Conservation (phyloP, 495 filamentous ascomycete species). For the Xylaria cubensis region DNA sequence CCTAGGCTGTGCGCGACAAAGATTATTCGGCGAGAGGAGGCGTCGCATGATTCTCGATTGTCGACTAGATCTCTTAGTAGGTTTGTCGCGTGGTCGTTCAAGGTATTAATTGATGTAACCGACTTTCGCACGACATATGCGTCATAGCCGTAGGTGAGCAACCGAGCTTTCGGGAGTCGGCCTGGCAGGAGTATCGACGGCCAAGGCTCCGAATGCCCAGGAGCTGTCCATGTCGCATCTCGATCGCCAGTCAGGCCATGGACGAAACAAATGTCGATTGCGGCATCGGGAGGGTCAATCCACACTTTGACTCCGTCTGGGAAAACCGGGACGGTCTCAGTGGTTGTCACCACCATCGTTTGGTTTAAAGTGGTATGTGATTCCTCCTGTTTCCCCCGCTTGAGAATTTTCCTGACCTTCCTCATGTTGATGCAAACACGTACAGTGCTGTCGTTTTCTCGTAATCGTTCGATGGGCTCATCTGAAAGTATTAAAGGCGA, state of each 20-base stretch:
- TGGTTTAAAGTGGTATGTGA: no score
- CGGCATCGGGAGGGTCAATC: not conserved
- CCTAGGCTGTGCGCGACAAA: slow-evolving; percentile 56
- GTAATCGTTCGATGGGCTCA: no score
- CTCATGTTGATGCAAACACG: no score
- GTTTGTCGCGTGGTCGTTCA: slow-evolving; percentile 1
- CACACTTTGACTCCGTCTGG: slow-evolving; percentile 8
- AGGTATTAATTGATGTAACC: not conserved
- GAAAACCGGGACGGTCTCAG: not conserved
- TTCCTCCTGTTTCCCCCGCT: no score
- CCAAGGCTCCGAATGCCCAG: not conserved
- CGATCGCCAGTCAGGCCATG: slow-evolving; percentile 14
- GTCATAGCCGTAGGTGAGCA: slow-evolving; percentile 15
- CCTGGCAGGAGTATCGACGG: not conserved
- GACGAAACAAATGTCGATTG: not conserved
- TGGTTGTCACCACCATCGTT: not conserved
- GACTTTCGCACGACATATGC: slow-evolving; percentile 4
- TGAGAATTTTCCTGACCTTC: no score
- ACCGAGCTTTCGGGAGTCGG: slow-evolving; percentile 5
- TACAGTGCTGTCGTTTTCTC: no score
- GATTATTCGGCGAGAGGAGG: slow-evolving; percentile 37
- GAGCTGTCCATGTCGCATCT: slow-evolving; percentile 5
- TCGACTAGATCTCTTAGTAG: not conserved
- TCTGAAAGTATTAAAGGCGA: no score
- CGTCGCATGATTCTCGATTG: not conserved